These are phyloP conservation scores for Heliamphora exappendiculata DNA, from an alignment of 148 eudicot species.

Conservation along the genomic window DNA sequence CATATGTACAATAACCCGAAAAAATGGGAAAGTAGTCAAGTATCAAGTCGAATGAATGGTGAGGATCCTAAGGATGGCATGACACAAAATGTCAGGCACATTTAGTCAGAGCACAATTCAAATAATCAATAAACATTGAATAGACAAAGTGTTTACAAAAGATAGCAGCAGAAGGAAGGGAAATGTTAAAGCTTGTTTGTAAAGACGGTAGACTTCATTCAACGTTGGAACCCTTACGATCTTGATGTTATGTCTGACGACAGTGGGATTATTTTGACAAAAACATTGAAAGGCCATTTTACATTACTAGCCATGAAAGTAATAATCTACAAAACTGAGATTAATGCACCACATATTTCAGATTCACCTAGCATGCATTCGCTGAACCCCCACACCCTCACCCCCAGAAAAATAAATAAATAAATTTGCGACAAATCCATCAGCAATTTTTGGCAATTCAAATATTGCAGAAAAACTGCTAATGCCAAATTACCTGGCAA, in stretches of 20 bases:
- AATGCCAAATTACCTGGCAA: conserved; percentile 57
- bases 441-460: too few relatives aligned
- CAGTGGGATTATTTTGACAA: background rate
- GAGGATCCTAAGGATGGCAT: too few relatives aligned
- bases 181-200: background rate
- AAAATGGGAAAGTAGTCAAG: too few relatives aligned
- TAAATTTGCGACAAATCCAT: background rate
- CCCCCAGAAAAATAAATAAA: too few relatives aligned
- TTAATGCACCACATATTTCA: background rate
- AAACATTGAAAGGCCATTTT: background rate
- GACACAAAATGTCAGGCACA: too few relatives aligned
- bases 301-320: background rate
- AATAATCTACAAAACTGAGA: background rate
- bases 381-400: background rate
- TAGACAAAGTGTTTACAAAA: background rate
- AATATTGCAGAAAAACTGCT: background rate
- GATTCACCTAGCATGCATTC: background rate
- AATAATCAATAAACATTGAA: background rate
- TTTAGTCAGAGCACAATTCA: too few relatives aligned
- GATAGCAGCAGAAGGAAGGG: background rate
- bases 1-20: too few relatives aligned
- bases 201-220: background rate
- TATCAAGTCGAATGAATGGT: too few relatives aligned
- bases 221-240: background rate
- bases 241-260: background rate